Percentiles rank a stretch among this genome's conserved stretches.
Evolutionary conservation across 805 yeast genomes (phyloP).

Genomic region (Pichia cabralensis): DNA sequence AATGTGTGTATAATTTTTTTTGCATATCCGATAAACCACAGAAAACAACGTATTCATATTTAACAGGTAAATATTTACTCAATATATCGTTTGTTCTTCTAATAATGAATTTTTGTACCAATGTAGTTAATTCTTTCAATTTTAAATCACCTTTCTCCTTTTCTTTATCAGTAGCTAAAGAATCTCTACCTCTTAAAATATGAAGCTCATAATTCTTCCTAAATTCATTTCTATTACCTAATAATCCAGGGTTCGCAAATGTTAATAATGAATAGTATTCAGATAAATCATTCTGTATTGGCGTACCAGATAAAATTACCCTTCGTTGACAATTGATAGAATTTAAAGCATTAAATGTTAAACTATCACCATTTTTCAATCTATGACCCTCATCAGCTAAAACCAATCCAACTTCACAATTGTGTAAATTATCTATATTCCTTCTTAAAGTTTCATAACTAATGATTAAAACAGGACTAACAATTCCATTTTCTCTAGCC

Average conservation of each 20-base stretch:
- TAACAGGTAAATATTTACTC: slow-evolving; percentile 88
- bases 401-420: slow-evolving; percentile 75
- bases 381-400: slow-evolving; percentile 84
- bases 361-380: slow-evolving; percentile 80
- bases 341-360: slow-evolving; percentile 79
- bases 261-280: slow-evolving; percentile 86
- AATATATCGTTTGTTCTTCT: slow-evolving; percentile 92
- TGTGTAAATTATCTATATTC: slow-evolving; percentile 64
- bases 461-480: slow-evolving; percentile 86
- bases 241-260: slow-evolving; percentile 89
- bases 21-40: slow-evolving; percentile 78
- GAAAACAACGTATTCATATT: slow-evolving; percentile 95
- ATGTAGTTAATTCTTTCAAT: slow-evolving; percentile 54
- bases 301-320: slow-evolving; percentile 92
- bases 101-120: slow-evolving; percentile 85
- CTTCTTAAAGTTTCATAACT: slow-evolving; percentile 90
- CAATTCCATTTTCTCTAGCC: slow-evolving; percentile 80
- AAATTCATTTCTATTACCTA: slow-evolving; percentile 79
- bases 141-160: slow-evolving; percentile 58
- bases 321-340: slow-evolving; percentile 79
- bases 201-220: slow-evolving; percentile 73
- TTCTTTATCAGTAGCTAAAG: slow-evolving; percentile 77
- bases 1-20: slow-evolving; percentile 55
- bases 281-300: slow-evolving; percentile 89
- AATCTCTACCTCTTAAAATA: slow-evolving; percentile 81